Percentiles rank a stretch among this genome's conserved stretches.
Evolutionary conservation across 345 rosid species (phyloP).

Genomic region (Melaleuca alternifolia): DNA sequence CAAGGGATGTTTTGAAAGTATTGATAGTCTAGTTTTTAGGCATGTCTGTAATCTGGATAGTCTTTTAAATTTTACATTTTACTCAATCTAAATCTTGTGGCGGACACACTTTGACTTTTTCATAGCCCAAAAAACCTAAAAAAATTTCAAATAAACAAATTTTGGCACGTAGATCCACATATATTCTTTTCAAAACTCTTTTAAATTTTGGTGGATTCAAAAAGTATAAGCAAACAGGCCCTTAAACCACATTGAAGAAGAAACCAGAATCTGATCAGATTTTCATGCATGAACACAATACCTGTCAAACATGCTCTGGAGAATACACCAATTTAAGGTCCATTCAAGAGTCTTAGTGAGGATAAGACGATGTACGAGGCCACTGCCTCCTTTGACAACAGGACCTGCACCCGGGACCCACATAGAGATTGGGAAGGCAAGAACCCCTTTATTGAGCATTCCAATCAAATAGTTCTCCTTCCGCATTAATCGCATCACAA

Average conservation of each 20-base stretch:
- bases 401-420: constrained; percentile 99
- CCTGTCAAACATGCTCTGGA: constrained; percentile 99
- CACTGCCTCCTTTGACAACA: constrained; percentile 39
- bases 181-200: neutral
- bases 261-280: neutral
- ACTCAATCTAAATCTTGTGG: neutral
- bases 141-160: neutral
- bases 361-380: constrained; percentile 48
- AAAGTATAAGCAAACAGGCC: neutral
- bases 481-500: constrained; percentile 94
- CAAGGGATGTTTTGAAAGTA: neutral
- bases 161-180: neutral
- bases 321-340: constrained; percentile 97
- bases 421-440: constrained; percentile 69
- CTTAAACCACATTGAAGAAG: neutral
- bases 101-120: neutral
- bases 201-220: neutral
- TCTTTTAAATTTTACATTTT: neutral
- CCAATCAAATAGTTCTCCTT: constrained; percentile 98
- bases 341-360: constrained; percentile 94
- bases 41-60: neutral
- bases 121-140: neutral
- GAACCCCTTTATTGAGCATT: constrained; percentile 93
- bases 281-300: constrained; percentile 13
- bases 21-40: neutral